Evolutionary conservation across 140 eudicot genomes (phyloP), one percentile per base, ranked within the genome.

Genomic region (Oenanthe javanica): DNA sequence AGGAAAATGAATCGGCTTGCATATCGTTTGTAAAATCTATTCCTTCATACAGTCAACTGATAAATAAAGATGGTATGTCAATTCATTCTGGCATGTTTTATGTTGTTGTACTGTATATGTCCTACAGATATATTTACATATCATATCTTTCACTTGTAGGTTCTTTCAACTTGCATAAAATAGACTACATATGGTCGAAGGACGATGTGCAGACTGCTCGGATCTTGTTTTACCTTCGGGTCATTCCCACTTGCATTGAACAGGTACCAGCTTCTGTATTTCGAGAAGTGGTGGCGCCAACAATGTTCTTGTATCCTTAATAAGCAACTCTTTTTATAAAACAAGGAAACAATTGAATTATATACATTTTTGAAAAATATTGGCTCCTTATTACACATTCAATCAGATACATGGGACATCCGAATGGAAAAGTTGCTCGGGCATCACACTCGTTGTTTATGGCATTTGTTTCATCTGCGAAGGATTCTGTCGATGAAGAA

Each of bases 161-260:
- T 4, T 76, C 82, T 78, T 84, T 84, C 14, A 85, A 72, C 88
- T 71, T 72, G 77, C 84, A 31, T 49, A 86, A 79, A 75, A 70
- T 80, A 88, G 91, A 88, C 79, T 89, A 87, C 77, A 54, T 81
- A 43, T 95, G 99, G 99, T 86, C 84, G 25, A 86, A 85, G 82
- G 97, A 95, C 82, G 99, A 95, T 69, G 92, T 92, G 85, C 97
- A 92, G 84, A 92, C 95, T 77, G 92, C 99, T 72, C 89, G 97
- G 72, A 81, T 95, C 79, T 77, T 95, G 72, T 95, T 95, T 76
- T 95, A 90, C 82, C 73, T 95, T 80, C 90, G 99, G 27, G 97
- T 95, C 72, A 89, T 95, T 82, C 95, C 95, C n/a, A 90, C 97
- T 57, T 90, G 95, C 69, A 84, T 94, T 48, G 97, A 88, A 84